Evolutionary conservation across 257 asterid genomes (phyloP), one percentile per base, ranked within the genome.

Genomic region (Thymus quinquecostatus): DNA sequence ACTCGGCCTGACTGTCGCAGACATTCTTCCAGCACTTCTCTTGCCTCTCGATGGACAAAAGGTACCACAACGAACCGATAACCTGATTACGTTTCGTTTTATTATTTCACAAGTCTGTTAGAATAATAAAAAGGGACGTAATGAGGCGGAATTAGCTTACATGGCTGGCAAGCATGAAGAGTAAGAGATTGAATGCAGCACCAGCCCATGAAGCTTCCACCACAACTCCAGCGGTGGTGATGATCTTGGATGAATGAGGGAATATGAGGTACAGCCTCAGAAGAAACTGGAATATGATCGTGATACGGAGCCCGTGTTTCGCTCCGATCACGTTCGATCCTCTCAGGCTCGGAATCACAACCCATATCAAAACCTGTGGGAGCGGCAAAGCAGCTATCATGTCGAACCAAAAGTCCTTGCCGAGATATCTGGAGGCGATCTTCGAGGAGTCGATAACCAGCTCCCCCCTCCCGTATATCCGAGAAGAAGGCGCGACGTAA

Each of bases 341-440:
- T 64, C 90, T 79, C 29, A 87, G 49, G 1, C 72, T 64, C 2
- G 94, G 94, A 69, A 89, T 77, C 10, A 79, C 78, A 64, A 74
- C 86, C 96, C 92, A 89, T 33, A 89, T 87, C 85, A 89, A 62
- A 58, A 87, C 96, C 96, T 85, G 96, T 12, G 96, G 94, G 67
- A 89, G 84, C n/a, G 96, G 96, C 13, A 89, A 84, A 28, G 90
- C 83, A 1, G 92, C 87, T 66, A 89, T 64, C 0, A 83, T 4
- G 45, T 89, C 94, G 12, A 87, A 59, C 82, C 83, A 84, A 69
- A 89, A 87, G 64, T 82, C 86, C 28, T 59, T 83, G 2, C 78
- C 73, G 5, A 87, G 75, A 73, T 89, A 89, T 69, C 85, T 81
- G 1, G 84, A 79, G 53, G 90, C 86, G 13, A 87, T 86, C 81